Evolutionary conservation across 345 rosid genomes (phyloP).

Genomic region (Isatis tinctoria): DNA sequence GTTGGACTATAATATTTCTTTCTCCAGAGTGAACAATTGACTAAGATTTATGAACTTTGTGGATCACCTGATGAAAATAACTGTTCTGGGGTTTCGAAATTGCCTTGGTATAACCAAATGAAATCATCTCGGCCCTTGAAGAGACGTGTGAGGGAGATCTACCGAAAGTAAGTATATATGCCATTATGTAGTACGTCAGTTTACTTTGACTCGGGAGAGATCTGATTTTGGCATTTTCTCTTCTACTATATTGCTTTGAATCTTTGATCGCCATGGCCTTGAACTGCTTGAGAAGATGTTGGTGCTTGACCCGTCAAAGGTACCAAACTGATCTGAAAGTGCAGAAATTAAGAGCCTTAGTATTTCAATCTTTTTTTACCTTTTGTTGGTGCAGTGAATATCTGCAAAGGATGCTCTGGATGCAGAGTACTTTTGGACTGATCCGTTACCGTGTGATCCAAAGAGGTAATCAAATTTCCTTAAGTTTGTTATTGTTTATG

Average conservation of each 20-base stretch:
- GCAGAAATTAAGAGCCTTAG: neutral
- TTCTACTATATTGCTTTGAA: conserved; percentile 27
- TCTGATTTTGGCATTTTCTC: neutral
- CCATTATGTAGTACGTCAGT: neutral
- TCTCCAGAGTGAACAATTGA: conserved; percentile 47
- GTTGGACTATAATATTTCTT: neutral
- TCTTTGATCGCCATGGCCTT: conserved; percentile 77
- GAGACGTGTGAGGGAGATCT: no score
- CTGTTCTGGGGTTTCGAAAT: conserved; percentile 57
- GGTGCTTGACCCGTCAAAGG: conserved; percentile 77
- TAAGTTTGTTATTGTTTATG: neutral
- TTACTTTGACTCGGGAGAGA: neutral
- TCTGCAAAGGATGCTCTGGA: no score
- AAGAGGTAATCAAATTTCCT: conserved; percentile 44
- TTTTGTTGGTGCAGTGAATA: conserved; percentile 55
- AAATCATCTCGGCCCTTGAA: no score
- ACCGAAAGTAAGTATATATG: conserved; percentile 33
- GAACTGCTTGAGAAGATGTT: conserved; percentile 73
- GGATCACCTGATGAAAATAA: conserved; percentile 54
- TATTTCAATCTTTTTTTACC: no score
- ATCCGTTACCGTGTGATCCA: conserved; percentile 83
- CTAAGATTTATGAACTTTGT: conserved; percentile 52
- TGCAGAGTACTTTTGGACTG: no score
- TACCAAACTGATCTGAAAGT: conserved; percentile 5
- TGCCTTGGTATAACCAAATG: no score